Evolutionary conservation across 495 filamentous ascomycete species (phyloP), one percentile per base, ranked within the genome.

Genomic region (Penicillium cosmopolitanum): DNA sequence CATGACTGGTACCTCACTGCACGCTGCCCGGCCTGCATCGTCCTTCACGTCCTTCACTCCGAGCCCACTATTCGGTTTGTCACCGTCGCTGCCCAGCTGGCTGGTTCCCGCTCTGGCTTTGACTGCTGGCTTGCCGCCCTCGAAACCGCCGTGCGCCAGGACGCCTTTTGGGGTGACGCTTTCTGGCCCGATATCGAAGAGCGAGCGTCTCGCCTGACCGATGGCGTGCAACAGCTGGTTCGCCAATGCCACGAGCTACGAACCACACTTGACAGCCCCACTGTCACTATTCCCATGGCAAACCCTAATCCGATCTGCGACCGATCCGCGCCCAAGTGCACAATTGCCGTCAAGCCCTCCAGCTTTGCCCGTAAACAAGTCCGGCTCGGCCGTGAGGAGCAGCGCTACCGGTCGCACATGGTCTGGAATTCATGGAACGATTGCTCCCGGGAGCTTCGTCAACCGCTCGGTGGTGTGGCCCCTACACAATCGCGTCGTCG

Each of bases 21-120:
- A 48, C 82, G 84, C 15, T 87, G 85, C 68, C 83, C 84, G 19
- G 78, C 79, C 19, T 87, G 85, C 65, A 75, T 84, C 50, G 80
- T 83, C 4, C 71, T 76, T 36, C 76, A 85, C 55, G 77, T 80
- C 51, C 64, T 87, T 9, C 73, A 81, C 67, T 84, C 82, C 36
- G 84, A 87, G 60, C 84, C 84, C 12, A 83, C 80, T 9, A 82
- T 87, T 57, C 82, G 84, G 7, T 76, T 87, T 36, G 77, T 84
- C 2, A 78, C 85, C 21, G 80, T 84, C 33, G 82, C 84, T 18
- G 80, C 76, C 54, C 76, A 80, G 56, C 73, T 86, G 19, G 80
- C 80, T 8, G 79, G 77, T 51, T 67, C 77, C 18, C 66, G 76
- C 47, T 81, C 81, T 12, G 73, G 70, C 47, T 82, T 86, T 54